These are phyloP conservation scores for Thielaviopsis populi DNA, from an alignment of 2,329 filamentous ascomycete genomes.

Conservation along the genomic window DNA sequence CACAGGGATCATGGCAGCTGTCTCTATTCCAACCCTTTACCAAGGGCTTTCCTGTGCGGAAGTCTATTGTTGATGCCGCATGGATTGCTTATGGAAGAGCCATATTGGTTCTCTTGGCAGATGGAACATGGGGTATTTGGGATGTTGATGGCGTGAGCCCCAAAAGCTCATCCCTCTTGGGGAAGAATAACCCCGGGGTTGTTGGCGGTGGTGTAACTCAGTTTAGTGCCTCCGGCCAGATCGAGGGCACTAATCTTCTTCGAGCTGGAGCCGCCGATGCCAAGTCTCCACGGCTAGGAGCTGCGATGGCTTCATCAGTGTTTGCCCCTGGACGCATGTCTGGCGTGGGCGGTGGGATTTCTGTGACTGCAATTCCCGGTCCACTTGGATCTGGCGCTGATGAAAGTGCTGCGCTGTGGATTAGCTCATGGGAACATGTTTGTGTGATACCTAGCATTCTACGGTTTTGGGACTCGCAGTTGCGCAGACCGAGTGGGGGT, in stretches of 20 bases:
- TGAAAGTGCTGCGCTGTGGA: slow-evolving; percentile 42
- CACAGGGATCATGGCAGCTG: slow-evolving; percentile 48
- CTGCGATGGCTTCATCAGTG: slow-evolving; percentile 28
- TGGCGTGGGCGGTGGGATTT: slow-evolving; percentile 38
- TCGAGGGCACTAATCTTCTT: slow-evolving; percentile 44
- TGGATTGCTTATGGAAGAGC: slow-evolving; percentile 48
- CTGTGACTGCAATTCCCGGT: slow-evolving; percentile 32
- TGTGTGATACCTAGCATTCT: slow-evolving; percentile 40
- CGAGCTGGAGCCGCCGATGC: slow-evolving; percentile 27
- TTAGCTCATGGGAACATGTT: slow-evolving; percentile 41
- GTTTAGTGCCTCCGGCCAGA: slow-evolving; percentile 43
- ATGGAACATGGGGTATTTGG: slow-evolving; percentile 55
- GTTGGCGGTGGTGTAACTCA: slow-evolving; percentile 42
- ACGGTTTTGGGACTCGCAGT: slow-evolving; percentile 45
- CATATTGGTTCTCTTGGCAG: slow-evolving; percentile 41
- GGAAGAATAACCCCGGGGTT: slow-evolving; percentile 36
- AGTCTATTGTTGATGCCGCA: slow-evolving; percentile 45
- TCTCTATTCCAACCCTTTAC: slow-evolving; percentile 45
- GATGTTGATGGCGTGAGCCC: slow-evolving; percentile 46
- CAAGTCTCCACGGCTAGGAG: slow-evolving; percentile 26
- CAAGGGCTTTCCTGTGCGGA: slow-evolving; percentile 35
- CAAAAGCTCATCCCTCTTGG: slow-evolving; percentile 31
- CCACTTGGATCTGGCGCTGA: slow-evolving; percentile 30
- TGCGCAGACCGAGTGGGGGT: slow-evolving; percentile 35
- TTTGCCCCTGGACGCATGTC: slow-evolving; percentile 37